A percentile compares a stretch with the other conserved stretches of the same genome.
Evolutionary conservation across 2,329 filamentous ascomycete species (phyloP).

Genomic region (Colletotrichum camelliae): DNA sequence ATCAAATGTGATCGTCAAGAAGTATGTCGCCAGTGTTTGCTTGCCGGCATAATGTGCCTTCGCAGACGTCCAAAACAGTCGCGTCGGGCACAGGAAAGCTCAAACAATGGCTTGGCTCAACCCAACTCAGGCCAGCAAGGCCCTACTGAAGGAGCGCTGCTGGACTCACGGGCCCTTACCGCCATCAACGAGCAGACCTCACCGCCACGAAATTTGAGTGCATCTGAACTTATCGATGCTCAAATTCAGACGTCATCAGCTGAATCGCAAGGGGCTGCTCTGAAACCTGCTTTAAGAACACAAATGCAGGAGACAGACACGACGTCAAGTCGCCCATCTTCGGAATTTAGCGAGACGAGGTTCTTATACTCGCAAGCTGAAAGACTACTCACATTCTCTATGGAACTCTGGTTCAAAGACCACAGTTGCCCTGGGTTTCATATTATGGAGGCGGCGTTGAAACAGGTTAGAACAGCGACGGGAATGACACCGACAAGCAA

Average conservation of each 20-base stretch:
- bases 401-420: not conserved
- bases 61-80: not conserved
- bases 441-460: not conserved
- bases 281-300: not conserved
- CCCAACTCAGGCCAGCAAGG: not conserved
- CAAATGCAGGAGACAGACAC: not conserved
- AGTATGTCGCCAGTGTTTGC: not conserved
- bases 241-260: not conserved
- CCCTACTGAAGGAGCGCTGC: not conserved
- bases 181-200: not conserved
- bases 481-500: not conserved
- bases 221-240: accelerated
- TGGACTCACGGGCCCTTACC: not conserved
- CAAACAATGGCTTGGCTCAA: not conserved
- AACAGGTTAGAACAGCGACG: not conserved
- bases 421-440: accelerated
- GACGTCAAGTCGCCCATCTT: not conserved
- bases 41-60: not conserved
- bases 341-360: not conserved
- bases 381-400: not conserved
- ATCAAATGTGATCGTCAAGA: not conserved
- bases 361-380: not conserved
- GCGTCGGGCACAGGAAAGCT: accelerated
- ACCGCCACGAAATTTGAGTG: not conserved
- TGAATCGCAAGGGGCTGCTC: not conserved